A percentile compares a stretch with the other conserved stretches of the same genome.
Conservation (phyloP, 2,329 filamentous ascomycete species). For the Cladosporium sp. region DNA sequence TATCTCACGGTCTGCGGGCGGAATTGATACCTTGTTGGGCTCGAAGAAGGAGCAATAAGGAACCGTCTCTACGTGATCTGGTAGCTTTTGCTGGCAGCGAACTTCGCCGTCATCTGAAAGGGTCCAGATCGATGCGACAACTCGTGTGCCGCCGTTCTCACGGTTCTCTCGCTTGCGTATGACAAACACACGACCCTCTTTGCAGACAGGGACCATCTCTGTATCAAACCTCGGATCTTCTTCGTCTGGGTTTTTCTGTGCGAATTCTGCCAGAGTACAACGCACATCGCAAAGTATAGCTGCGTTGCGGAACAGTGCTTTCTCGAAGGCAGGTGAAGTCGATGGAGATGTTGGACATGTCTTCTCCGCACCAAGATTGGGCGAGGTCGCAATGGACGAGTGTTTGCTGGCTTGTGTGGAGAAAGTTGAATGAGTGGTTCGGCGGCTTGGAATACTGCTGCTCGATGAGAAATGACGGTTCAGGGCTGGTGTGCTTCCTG, state of each 20-base stretch:
- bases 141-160: conserved; percentile 32
- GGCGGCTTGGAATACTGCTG: background rate
- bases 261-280: conserved; percentile 39
- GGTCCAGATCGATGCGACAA: conserved; percentile 44
- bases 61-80: conserved; percentile 38
- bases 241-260: conserved; percentile 34
- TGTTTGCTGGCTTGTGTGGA: background rate
- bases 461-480: background rate
- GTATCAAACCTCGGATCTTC: conserved; percentile 33
- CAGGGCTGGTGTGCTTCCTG: background rate
- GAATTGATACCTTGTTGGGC: conserved; percentile 41
- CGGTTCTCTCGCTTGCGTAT: conserved; percentile 41
- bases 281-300: conserved; percentile 43
- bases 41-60: conserved; percentile 45
- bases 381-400: background rate
- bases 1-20: conserved; percentile 28
- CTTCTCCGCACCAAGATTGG: background rate
- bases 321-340: conserved; percentile 33
- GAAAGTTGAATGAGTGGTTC: background rate
- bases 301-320: conserved; percentile 40
- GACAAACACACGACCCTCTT: conserved; percentile 38
- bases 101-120: conserved; percentile 40
- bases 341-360: background rate
- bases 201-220: conserved; percentile 37
- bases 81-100: conserved; percentile 41